Base-by-base conservation (phyloP, 2,329 filamentous ascomycete species). In the Clonostachys sp. region DNA sequence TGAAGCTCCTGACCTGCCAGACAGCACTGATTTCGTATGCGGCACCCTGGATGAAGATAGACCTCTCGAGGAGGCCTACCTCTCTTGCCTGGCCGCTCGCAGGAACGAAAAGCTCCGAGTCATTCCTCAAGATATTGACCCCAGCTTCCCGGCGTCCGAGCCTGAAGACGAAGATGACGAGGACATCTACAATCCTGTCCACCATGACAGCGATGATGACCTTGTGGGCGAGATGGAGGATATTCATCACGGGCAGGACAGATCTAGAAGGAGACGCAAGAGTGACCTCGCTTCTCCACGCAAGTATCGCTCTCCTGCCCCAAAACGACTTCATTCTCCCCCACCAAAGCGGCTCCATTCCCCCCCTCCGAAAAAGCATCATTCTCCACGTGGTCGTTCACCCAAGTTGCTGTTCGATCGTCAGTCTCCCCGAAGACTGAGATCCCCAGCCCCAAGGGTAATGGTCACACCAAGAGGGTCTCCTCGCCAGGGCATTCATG, bases 1-100 rank as follows among this genome's bases (percentile, higher is more conserved):
- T 38, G 77, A 78, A 20, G 88, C 87, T 1, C 89, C 89, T 3
- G 90, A 96, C 61, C 75, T 99, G 12, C 94, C 94, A 2, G 94
- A 99, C 65, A 96, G 91, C 67, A 97, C 94, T 13, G 94, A 99
- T 65, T 99, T 99, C 55, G 94, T 99, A n/a, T 97, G 94, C 60
- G 94, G 94, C 49, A 99, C 94, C 2, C 76, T 99, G 17, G 94
- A 99, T 55, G 94, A 99, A 66, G 94, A 99, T 60, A 84, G 90
- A 41, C 90, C 91, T 4, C 71, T 97, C n/a, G 94, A 99, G 63
- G 90, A 91, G 55, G 92, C 90, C 1, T 99, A 96, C 64, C 79
- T 95, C 48, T 88, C 89, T 3, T 90, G 87, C 57, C 78, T 95
- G 49, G 87, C 91, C 59, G 84, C 89, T 47, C 85, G 88, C 55